Evolutionary conservation across 1,139 yeast genomes (phyloP).

Genomic region (Geotrichum citri-aurantii): DNA sequence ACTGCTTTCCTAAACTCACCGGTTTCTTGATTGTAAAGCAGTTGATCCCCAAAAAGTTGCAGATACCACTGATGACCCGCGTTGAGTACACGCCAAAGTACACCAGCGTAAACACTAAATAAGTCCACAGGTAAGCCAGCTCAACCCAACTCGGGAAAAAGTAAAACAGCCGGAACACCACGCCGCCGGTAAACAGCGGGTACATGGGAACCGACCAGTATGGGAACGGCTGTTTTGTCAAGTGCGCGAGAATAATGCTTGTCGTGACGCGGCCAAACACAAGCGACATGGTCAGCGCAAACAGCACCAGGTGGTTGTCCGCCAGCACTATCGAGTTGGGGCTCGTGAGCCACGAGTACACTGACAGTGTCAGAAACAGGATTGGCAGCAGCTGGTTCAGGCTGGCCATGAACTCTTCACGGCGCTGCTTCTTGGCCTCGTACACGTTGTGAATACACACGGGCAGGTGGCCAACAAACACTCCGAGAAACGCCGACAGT

Average conservation of each 20-base stretch:
- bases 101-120: constrained; percentile 26
- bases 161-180: constrained; percentile 28
- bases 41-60: constrained; percentile 36
- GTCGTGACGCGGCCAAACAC: constrained; percentile 61
- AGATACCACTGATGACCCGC: constrained; percentile 35
- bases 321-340: constrained; percentile 36
- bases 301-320: constrained; percentile 49
- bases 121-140: constrained; percentile 33
- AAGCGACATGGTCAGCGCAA: constrained; percentile 58
- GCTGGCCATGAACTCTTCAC: constrained; percentile 46
- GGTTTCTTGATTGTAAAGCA: constrained; percentile 35
- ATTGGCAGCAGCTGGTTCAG: constrained; percentile 38
- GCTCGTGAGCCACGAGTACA: constrained; percentile 35
- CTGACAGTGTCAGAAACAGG: constrained; percentile 27
- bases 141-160: constrained; percentile 29
- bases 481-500: constrained; percentile 44
- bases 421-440: constrained; percentile 40
- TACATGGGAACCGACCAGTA: constrained; percentile 36
- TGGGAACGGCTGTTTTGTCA: constrained; percentile 65
- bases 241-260: constrained; percentile 56
- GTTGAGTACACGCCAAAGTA: constrained; percentile 37
- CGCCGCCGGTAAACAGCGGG: constrained; percentile 35
- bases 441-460: constrained; percentile 52
- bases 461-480: constrained; percentile 45
- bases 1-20: neutral